Evolutionary conservation across 176 grass and related monocot species (phyloP), one percentile per base, ranked within the genome.

Genomic region (Guadua angustifolia): DNA sequence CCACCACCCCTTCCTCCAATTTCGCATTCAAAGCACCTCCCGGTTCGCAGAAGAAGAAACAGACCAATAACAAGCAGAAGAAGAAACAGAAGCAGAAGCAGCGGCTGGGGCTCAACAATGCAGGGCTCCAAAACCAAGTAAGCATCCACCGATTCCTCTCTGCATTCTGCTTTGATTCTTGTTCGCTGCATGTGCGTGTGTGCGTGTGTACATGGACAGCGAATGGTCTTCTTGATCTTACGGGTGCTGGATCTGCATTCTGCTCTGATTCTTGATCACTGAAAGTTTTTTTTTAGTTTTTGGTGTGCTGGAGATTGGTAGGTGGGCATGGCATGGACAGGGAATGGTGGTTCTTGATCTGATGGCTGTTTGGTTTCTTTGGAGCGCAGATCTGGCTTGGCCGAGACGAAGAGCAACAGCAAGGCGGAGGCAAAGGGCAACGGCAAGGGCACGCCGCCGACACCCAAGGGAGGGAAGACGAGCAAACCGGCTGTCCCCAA

Each of bases 301-400:
- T 13, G n/a, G 15, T 16, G 15, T 75, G 57, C 45, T 75, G 45
- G 77, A 79, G 66, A 45, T 79, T 38, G 62, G 61, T 51, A 0
- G 62, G 8, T 67, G 77, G 15, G 4, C 6, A 7, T 14, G 11
- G 29, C 59, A 5, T 13, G 25, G 5, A 14, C 32, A 26, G 44
- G 50, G 3, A 32, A n/a, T 56, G 14, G 17, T 4, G 44, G 65
- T 40, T 73, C 50, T 69, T 66, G 40, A 24, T 60, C 82, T 89
- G 70, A 80, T 0, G 29, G 3, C 39, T 26, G 2, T 42, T 73
- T 15, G 45, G 17, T 81, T 26, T 69, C 6, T 21, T 45, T 45
- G 66, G 26, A 13, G 21, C 11, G 63, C 84, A 94, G 89, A 94
- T 94, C 92, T 89, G 83, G 92, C 10, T 81, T 88, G 33, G 66